Evolutionary conservation across 116 monocot species (phyloP), one percentile per base, ranked within the genome.

Genomic region (Posidonia oceanica): DNA sequence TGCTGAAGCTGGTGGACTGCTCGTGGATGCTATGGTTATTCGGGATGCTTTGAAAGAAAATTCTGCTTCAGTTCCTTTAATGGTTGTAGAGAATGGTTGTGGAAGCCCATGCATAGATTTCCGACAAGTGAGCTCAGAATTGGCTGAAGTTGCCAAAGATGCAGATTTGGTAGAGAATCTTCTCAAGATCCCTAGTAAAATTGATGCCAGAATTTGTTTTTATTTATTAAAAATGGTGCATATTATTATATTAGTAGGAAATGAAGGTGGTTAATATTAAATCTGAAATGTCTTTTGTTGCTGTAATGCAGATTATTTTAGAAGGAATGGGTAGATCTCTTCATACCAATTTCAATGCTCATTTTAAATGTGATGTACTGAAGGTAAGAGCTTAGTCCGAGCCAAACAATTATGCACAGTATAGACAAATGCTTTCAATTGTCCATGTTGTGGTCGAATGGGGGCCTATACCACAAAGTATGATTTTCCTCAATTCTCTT

Each of bases 311-410:
- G 97, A 66, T 97, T 61, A 84, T 97, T 75, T 72, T 97, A n/a
- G 97, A 97, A 82, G 97, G 97, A 29, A 97, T 97, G 97, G 97
- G 97, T 12, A 79, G 97, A 74, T 63, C 97, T 58, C 85, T 97
- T 70, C 92, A 97, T 68, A 97, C 97, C 7, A 97, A 97, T 85
- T 85, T 87, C 72, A 91, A 97, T 74, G 92, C 87, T 52, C 76
- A 67, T 18, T 97, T 97, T 73, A 92, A 80, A 72, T 91, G 97
- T 71, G 97, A 97, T 82, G 79, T 81, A 16, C 69, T 97, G n/a
- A 97, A 97, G 89, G 97, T 97, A 67, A 55, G 36, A 57, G 12
- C 17, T 7, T 61, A 10, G 20, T 61, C 61, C 23, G 61, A 1
- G 61, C 29, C 14, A 22, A 23, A 29, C 29, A 61, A 61, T 61